Evolutionary conservation across 139 green algal genomes (phyloP).

Genomic region (Volvox africanus): DNA sequence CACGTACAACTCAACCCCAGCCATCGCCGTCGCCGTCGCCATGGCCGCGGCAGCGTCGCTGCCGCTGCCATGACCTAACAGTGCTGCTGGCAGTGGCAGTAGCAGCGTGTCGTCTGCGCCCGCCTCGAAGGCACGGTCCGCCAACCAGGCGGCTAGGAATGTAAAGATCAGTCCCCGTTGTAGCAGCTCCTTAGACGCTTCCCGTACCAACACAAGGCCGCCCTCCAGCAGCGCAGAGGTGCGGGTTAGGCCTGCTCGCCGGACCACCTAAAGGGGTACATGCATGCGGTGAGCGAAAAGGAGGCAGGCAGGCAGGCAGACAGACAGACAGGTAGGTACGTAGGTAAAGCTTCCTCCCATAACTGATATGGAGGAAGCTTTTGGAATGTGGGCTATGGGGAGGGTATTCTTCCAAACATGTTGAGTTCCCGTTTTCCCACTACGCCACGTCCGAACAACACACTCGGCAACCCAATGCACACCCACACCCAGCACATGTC

Average conservation of each 20-base stretch:
- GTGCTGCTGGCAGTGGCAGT: background rate
- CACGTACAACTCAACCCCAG: background rate
- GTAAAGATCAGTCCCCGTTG: conserved; percentile 47
- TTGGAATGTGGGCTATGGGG: too few species aligned
- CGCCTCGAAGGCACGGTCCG: conserved; percentile 55
- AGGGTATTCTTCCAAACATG: too few species aligned
- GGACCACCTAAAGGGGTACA: background rate
- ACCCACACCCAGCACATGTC: too few species aligned
- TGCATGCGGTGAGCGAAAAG: background rate
- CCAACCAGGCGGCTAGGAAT: conserved; percentile 47
- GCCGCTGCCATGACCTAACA: background rate
- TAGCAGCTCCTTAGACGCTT: conserved; percentile 51
- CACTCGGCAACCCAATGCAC: too few species aligned
- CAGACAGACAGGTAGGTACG: too few species aligned
- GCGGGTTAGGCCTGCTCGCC: background rate
- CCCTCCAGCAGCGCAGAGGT: conserved; percentile 5
- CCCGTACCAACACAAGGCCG: conserved; percentile 32
- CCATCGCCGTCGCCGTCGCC: background rate
- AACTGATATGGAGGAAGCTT: too few species aligned
- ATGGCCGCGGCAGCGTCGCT: background rate
- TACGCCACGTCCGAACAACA: too few species aligned
- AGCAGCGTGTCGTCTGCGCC: conserved; percentile 41
- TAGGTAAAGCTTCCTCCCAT: too few species aligned
- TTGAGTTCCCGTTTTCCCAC: too few species aligned
- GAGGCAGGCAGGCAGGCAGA: too few species aligned